Evolutionary conservation across 2,329 filamentous ascomycete species (phyloP), one percentile per base, ranked within the genome.

Genomic region (Diatrype stigma): DNA sequence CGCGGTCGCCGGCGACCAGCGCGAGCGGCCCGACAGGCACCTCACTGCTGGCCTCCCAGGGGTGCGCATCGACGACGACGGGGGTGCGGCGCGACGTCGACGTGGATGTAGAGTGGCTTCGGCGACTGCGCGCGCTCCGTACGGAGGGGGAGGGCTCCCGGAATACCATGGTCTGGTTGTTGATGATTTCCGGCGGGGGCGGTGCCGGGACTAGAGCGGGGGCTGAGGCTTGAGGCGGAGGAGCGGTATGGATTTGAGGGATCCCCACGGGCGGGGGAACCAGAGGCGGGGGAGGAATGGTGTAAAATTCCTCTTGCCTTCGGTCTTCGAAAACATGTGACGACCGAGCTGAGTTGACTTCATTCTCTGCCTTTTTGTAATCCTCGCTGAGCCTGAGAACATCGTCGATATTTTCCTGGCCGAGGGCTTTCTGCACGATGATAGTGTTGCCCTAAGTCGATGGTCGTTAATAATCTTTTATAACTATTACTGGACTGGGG

Each of bases 341-440:
- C 38, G 79, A 77, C 51, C 77, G 73, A 47, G 73, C 69, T 21
- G 72, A 70, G 38, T 67, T 56, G 28, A 79, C 59, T 59, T 79
- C 76, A 40, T 69, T 59, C 50, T 79, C 75, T 32, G 70, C 73
- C 63, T 80, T 79, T 64, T 80, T 85, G 70, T 90, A 91, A 30
- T 87, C 84, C 62, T 91, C 88, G 68, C 90, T 95, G 46, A 91
- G 76, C 62, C 84, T 86, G 61, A 96, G 87, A 42, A 96, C 78
- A 62, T 95, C 88, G 60, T 96, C 91, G 56, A 96, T 96, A 61
- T 96, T 90, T 17, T 93, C 84, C 61, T 95, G 92, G 16, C 90
- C 89, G 5, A 97, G 78, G 10, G 93, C 92, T 64, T 89, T 87
- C 60, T 88, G 84, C 32, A 97, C 84, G 48, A 96, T 81, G 60